These are phyloP conservation scores for Colletotrichum cordylinicola DNA, from an alignment of 2,329 filamentous ascomycete genomes.

Conservation along the genomic window DNA sequence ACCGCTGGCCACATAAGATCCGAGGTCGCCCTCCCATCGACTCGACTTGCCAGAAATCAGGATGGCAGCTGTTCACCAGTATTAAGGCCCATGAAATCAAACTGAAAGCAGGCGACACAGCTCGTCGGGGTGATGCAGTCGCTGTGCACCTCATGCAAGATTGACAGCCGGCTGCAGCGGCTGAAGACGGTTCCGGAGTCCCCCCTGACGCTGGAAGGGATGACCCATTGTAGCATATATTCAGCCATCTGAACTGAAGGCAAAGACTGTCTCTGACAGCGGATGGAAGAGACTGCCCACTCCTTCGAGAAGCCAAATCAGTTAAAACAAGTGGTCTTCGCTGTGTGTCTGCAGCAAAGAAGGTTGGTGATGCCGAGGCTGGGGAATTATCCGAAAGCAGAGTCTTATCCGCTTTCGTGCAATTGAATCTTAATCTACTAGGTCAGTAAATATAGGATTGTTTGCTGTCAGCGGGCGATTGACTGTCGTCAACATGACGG, in stretches of 20 bases:
- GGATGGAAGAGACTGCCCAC: neutral
- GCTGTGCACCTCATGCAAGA: constrained; percentile 9
- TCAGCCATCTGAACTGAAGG: neutral
- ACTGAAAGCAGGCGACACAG: neutral
- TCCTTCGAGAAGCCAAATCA: neutral
- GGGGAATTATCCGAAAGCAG: neutral
- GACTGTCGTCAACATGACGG: neutral
- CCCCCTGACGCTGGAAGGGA: neutral
- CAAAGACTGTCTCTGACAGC: neutral
- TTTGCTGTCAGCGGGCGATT: neutral
- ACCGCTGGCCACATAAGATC: neutral
- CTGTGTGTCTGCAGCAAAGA: neutral
- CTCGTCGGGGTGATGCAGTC: neutral
- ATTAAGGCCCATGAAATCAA: neutral
- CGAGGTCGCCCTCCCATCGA: neutral
- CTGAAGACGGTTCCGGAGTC: neutral
- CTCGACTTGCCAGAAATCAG: neutral
- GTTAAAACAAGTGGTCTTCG: neutral
- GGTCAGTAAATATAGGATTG: neutral
- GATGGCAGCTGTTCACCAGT: neutral
- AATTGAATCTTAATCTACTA: neutral
- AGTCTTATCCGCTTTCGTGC: neutral
- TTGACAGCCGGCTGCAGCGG: constrained; percentile 11
- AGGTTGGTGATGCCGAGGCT: neutral
- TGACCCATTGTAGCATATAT: constrained; percentile 5